Conservation (phyloP, 2,329 filamentous ascomycete species). For the Epichloe typhina region DNA sequence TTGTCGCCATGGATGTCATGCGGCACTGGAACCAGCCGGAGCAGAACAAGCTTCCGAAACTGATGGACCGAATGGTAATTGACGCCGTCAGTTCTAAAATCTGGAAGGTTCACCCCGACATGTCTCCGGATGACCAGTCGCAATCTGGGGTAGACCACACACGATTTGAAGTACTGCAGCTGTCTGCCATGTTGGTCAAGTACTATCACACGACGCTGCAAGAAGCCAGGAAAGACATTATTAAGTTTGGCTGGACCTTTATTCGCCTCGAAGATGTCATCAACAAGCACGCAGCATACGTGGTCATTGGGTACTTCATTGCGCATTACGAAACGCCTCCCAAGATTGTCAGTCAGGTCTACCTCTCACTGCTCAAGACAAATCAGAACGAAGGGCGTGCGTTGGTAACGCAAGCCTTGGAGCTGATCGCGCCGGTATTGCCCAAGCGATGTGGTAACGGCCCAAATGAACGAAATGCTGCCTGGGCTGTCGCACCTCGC, state of each 20-base stretch:
- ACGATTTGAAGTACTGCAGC: constrained; percentile 86
- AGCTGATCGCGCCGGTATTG: constrained; percentile 87
- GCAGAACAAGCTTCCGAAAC: constrained; percentile 44
- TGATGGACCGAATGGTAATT: constrained; percentile 79
- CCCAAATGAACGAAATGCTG: constrained; percentile 57
- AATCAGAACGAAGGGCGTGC: constrained; percentile 91
- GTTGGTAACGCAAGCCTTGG: constrained; percentile 84
- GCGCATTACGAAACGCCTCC: constrained; percentile 90
- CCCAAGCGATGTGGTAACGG: constrained; percentile 68
- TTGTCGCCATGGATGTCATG: constrained; percentile 92
- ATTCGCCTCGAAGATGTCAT: constrained; percentile 97
- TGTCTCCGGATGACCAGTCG: constrained; percentile 68
- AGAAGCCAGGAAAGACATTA: constrained; percentile 91
- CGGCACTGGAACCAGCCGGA: constrained; percentile 56
- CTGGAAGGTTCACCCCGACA: constrained; percentile 79
- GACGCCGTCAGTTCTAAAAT: constrained; percentile 85
- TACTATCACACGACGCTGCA: constrained; percentile 81
- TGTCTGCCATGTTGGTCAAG: constrained; percentile 90
- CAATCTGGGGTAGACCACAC: constrained; percentile 89
- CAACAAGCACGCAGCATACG: constrained; percentile 97
- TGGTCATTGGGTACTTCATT: constrained; percentile 95
- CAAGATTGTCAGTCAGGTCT: constrained; percentile 93
- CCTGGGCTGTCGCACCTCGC: constrained; percentile 83
- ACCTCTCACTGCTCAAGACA: constrained; percentile 77
- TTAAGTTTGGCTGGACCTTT: constrained; percentile 98